These are phyloP conservation scores for Marasmius tenuissimus DNA, from an alignment of 1,284 basidiomycete genomes.

Conservation along the genomic window DNA sequence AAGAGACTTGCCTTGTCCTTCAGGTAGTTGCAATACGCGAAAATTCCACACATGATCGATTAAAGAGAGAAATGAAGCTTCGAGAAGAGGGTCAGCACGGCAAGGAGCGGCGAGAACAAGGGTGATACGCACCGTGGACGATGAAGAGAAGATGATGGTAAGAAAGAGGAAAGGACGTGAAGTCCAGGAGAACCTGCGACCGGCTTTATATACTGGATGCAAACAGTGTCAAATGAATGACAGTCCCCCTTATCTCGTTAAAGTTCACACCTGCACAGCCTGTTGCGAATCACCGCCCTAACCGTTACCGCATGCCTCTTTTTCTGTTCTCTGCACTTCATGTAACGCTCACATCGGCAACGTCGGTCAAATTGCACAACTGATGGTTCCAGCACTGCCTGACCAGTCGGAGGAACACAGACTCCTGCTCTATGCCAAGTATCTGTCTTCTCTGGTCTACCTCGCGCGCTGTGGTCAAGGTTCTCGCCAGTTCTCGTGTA, in stretches of 20 bases:
- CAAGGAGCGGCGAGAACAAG: neutral
- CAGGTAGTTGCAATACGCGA: conserved; percentile 91
- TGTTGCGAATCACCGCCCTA: neutral
- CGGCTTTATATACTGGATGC: neutral
- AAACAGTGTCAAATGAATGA: neutral
- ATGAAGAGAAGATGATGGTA: neutral
- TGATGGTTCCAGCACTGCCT: too few species aligned
- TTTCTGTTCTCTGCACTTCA: neutral
- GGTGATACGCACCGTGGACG: neutral
- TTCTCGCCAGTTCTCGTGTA: too few species aligned
- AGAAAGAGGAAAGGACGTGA: neutral
- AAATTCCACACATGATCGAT: conserved; percentile 86
- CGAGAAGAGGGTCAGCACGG: neutral
- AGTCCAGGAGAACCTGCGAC: neutral
- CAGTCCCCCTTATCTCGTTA: neutral
- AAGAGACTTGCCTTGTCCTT: conserved; percentile 78
- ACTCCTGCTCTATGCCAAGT: too few species aligned
- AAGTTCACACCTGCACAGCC: neutral
- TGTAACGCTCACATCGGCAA: too few species aligned
- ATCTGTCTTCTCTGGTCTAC: too few species aligned
- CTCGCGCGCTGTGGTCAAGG: too few species aligned
- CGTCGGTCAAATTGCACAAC: too few species aligned
- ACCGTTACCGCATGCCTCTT: neutral
- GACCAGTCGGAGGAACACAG: too few species aligned
- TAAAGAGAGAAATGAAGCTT: neutral